Evolutionary conservation across 169 alveolate species (phyloP).

Genomic region (Babesia ovis): DNA sequence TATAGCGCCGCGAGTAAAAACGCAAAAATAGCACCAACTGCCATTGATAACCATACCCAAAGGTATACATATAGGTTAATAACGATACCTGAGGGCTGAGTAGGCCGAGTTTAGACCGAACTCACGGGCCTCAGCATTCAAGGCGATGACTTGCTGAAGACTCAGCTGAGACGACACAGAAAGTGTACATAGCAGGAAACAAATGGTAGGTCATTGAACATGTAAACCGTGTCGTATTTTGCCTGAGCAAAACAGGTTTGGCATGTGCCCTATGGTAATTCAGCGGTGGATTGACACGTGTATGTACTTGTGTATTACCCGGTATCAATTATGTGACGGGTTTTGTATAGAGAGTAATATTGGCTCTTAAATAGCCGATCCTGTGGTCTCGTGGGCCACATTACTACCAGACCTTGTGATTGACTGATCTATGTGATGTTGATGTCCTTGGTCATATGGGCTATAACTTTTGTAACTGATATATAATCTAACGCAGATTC

Average conservation of each 20-base stretch:
- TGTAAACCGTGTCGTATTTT: background rate
- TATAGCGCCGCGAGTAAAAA: background rate
- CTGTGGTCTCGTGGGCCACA: background rate
- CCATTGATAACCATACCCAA: background rate
- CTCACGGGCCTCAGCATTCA: background rate
- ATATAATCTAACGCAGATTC: slow-evolving; percentile 45
- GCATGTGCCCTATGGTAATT: too few species aligned
- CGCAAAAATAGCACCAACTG: background rate
- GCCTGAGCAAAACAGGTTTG: too few species aligned
- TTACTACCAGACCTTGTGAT: background rate
- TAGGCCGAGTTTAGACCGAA: background rate
- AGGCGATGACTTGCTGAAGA: slow-evolving; percentile 1
- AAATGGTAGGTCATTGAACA: slow-evolving; percentile 2
- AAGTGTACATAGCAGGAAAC: background rate
- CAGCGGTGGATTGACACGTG: too few species aligned
- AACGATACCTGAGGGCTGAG: too few species aligned
- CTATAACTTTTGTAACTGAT: too few species aligned
- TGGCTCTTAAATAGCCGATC: background rate
- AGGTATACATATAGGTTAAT: background rate
- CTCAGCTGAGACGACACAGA: background rate
- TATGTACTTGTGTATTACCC: too few species aligned
- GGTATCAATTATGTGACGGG: too few species aligned
- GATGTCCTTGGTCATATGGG: too few species aligned
- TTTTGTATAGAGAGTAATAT: too few species aligned
- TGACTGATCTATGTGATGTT: too few species aligned